Conservation (phyloP, 257 asterid genomes). For the Fraxinus cuspidata region DNA sequence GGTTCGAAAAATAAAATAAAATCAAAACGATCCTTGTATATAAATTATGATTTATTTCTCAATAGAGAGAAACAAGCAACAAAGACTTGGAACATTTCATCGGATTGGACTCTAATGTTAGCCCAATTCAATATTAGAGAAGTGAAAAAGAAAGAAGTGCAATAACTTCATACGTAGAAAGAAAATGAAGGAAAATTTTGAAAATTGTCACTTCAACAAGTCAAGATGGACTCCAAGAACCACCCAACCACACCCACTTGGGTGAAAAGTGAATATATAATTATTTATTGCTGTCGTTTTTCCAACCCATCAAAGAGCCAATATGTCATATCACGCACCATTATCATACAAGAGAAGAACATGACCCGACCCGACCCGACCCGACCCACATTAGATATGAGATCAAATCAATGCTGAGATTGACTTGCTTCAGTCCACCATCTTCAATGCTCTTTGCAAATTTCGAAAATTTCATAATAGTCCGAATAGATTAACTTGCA, state of each 20-base stretch:
- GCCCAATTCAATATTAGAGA: too few relatives aligned
- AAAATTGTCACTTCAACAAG: not conserved
- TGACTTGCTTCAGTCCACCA: not conserved
- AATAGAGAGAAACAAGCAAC: too few relatives aligned
- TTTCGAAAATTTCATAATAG: too few relatives aligned
- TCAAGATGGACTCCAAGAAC: not conserved
- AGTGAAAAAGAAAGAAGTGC: too few relatives aligned
- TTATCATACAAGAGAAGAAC: not conserved
- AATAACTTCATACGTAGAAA: too few relatives aligned
- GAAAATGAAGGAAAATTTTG: not conserved
- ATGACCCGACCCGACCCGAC: not conserved
- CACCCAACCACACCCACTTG: not conserved
- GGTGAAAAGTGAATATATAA: not conserved
- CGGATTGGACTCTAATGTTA: too few relatives aligned
- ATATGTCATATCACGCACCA: not conserved
- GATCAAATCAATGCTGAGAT: not conserved
- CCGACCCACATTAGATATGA: not conserved
- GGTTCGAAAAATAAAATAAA: too few relatives aligned
- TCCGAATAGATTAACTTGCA: not conserved
- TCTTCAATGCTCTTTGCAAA: not conserved
- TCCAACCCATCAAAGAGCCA: not conserved
- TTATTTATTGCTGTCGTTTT: not conserved
- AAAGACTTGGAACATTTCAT: too few relatives aligned
- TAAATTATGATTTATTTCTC: too few relatives aligned
- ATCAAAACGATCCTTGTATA: too few relatives aligned